Base-by-base conservation (phyloP, 345 rosid species). In the Moringa oleifera region DNA sequence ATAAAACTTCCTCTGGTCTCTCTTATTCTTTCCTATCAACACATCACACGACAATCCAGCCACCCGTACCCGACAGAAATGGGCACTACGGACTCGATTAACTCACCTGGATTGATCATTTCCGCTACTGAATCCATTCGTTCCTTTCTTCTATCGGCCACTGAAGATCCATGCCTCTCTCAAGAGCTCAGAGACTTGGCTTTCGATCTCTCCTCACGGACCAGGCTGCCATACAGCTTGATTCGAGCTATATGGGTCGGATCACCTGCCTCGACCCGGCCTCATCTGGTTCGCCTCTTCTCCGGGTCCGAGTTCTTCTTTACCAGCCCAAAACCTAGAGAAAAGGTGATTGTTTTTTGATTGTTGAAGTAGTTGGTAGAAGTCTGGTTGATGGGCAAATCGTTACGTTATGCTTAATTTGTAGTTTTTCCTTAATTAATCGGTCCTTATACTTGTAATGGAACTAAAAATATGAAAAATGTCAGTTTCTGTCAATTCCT, bases 261-360 rank as follows among this genome's bases (percentile, higher is more conserved):
- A n/a, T 8, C 21, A 1, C 22, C 2, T n/a, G 2, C 20, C 55
- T 52, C 55, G 19, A 8, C 20, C n/a, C 55, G 15, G 7, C 15
- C 20, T 20, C 10, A 52, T 12, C 21, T 52, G 55, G 2, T 52
- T 12, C 57, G 49, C 37, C 76, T 93, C 36, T 80, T 86, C 75
- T 75, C 81, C 9, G 85, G 86, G 28, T 73, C 93, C 17, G 64
- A 61, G 45, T 84, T 87, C 72, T 63, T 90, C 62, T 79, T 93
- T 66, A 51, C 64, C 57, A 76, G 90, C 64, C 91, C 97, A 31
- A 84, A 76, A 61, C 97, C 91, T 0, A 75, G 98, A 66, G 88
- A 80, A 69, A 93, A 89, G 94, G 98, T 89, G 55, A 51, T 9
- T 20, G 11, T 37, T 56, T 0, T 36, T 52, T 45, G 6, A 37